Evolutionary conservation across 805 yeast genomes (phyloP), one percentile per base, ranked within the genome.

Genomic region (Cyberlindnera misumaiensis): DNA sequence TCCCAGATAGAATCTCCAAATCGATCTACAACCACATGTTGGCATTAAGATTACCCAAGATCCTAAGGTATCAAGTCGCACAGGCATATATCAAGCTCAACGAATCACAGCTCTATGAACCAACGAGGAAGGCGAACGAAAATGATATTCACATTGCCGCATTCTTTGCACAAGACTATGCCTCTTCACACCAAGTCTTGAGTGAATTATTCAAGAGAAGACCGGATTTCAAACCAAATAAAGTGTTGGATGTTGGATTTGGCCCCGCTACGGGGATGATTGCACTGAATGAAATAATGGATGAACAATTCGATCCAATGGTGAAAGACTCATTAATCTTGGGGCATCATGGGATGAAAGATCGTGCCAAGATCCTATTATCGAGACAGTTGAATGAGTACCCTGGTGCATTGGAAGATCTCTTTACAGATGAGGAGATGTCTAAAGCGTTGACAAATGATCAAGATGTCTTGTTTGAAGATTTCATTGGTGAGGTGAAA

Each of bases 251-350:
- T 52, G 74, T 86, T 11, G 90, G 96, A 0, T 79, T 72, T 54
- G 97, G 98, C 0, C 97, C 98, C 1, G 90, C 87, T 2, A 81
- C 94, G 0, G 97, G 97, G 2, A 77, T 93, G 67, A 62, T 89
- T 12, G 97, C 95, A 0, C 64, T 88, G 37, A 86, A 89, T 53
- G 96, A 88, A 51, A 51, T 89, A 1, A 75, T 86, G 77, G 88
- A 84, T 0, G 70, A 70, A 3, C 70, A 70, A 0, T 83, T 73
- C 62, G 56, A 61, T 14, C 87, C 95, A 0, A 63, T 62, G 14
- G 63, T 65, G 11, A 85, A 85, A 50, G 87, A 85, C 29, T 78
- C 84, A 0, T 83, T 81, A 17, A 71, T 89, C 13, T 65, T 80
- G 14, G 93, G 96, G 2, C 65, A 68, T 34, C 60, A 75, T 28